These are phyloP conservation scores for Chiua virens DNA, from an alignment of 768 basidiomycete genomes.

Conservation along the genomic window DNA sequence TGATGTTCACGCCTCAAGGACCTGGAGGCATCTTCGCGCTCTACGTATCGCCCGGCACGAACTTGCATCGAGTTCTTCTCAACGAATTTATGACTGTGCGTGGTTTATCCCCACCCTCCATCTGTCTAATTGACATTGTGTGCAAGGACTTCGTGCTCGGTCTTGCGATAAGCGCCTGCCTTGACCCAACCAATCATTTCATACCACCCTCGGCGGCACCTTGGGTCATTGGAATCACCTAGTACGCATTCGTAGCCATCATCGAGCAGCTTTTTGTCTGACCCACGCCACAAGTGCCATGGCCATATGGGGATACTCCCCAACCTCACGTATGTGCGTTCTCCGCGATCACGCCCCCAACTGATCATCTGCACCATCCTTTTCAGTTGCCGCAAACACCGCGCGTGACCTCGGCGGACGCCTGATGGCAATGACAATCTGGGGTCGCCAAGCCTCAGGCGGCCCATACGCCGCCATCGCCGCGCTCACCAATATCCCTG, in stretches of 20 bases:
- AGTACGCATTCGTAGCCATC: slow-evolving; percentile 40
- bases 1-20: slow-evolving; percentile 38
- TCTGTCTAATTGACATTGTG: not conserved
- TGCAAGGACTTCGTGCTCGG: slow-evolving; percentile 20
- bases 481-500: slow-evolving; percentile 66
- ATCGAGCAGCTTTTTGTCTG: not conserved
- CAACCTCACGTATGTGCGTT: slow-evolving; percentile 41
- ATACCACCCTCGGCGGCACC: slow-evolving; percentile 54
- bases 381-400: slow-evolving; percentile 57
- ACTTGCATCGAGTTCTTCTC: slow-evolving; percentile 34
- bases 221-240: slow-evolving; percentile 54
- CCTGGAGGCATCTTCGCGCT: slow-evolving; percentile 41
- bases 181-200: slow-evolving; percentile 59
- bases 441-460: slow-evolving; percentile 53
- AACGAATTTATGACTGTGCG: slow-evolving; percentile 41
- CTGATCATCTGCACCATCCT: not conserved
- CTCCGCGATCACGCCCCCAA: not conserved
- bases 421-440: slow-evolving; percentile 60
- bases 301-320: slow-evolving; percentile 61
- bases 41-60: slow-evolving; percentile 32
- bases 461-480: slow-evolving; percentile 60
- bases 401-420: slow-evolving; percentile 70
- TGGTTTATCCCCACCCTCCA: not conserved
- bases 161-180: slow-evolving; percentile 22
- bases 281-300: slow-evolving; percentile 40